Evolutionary conservation across 2,329 filamentous ascomycete genomes (phyloP).

Genomic region (Epichloe brachyelytri): DNA sequence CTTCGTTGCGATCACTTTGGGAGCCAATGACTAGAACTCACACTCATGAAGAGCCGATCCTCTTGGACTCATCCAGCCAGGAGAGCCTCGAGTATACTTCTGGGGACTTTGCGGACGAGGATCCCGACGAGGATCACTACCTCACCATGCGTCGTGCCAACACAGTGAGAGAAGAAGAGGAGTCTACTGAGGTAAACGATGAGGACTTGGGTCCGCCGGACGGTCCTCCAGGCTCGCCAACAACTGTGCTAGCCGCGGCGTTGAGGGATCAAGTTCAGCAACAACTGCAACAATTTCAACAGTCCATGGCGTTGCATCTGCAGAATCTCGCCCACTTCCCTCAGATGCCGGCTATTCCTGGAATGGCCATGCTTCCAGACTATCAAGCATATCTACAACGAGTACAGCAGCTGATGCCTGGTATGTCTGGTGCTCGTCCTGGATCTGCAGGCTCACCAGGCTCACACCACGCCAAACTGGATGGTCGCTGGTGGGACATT

Average conservation of each 20-base stretch:
- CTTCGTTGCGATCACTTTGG: slow-evolving; percentile 55
- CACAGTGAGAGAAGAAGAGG: slow-evolving; percentile 15
- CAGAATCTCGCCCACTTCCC: slow-evolving; percentile 41
- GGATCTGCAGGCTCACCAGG: slow-evolving; percentile 36
- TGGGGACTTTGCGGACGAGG: slow-evolving; percentile 29
- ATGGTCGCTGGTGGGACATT: slow-evolving; percentile 56
- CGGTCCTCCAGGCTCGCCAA: slow-evolving; percentile 36
- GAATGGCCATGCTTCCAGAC: slow-evolving; percentile 51
- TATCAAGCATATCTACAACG: slow-evolving; percentile 58
- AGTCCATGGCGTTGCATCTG: slow-evolving; percentile 52
- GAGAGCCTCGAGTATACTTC: slow-evolving; percentile 33
- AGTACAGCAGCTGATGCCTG: slow-evolving; percentile 61
- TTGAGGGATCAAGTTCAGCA: slow-evolving; percentile 61
- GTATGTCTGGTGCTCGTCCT: slow-evolving; percentile 40
- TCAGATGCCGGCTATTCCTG: slow-evolving; percentile 41
- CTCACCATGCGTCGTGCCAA: slow-evolving; percentile 23
- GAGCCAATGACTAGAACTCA: slow-evolving; percentile 32
- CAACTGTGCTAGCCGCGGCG: slow-evolving; percentile 51
- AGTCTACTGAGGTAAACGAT: slow-evolving; percentile 22
- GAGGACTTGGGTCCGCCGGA: slow-evolving; percentile 24
- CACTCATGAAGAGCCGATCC: slow-evolving; percentile 22
- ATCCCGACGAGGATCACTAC: slow-evolving; percentile 24
- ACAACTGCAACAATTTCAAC: slow-evolving; percentile 66
- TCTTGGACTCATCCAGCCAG: slow-evolving; percentile 26
- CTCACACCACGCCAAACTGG: slow-evolving; percentile 28